phyloP scores from a whole-genome alignment of 495 filamentous ascomycete species.

The Podospora pseudoanserina region DNA sequence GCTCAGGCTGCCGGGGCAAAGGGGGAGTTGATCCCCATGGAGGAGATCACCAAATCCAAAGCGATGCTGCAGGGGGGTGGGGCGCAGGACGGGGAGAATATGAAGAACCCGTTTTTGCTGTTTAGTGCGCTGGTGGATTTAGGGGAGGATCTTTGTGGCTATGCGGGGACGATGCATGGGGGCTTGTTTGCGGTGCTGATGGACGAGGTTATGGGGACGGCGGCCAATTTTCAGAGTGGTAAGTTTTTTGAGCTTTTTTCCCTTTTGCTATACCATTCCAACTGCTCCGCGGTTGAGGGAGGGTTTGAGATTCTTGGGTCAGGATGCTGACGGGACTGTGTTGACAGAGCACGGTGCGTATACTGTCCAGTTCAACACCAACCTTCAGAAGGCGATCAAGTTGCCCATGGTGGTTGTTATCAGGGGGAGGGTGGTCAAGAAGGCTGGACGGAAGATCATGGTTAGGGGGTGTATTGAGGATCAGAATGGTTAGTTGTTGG shows the following conservation, averaged over 20 bases:
- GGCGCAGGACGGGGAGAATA: slow-evolving; percentile 18
- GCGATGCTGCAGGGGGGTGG: slow-evolving; percentile 21
- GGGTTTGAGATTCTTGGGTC: neutral
- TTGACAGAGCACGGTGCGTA: slow-evolving; percentile 17
- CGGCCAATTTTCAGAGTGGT: slow-evolving; percentile 20
- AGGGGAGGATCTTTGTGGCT: slow-evolving; percentile 24
- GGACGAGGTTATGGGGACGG: slow-evolving; percentile 28
- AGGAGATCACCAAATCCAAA: slow-evolving; percentile 12
- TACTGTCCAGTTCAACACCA: slow-evolving; percentile 24
- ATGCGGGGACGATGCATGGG: slow-evolving; percentile 21
- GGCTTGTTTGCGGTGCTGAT: slow-evolving; percentile 22
- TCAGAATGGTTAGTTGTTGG: neutral
- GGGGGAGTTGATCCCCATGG: neutral
- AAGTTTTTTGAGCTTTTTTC: neutral
- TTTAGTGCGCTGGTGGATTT: slow-evolving; percentile 27
- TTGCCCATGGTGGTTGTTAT: slow-evolving; percentile 22
- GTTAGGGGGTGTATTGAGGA: slow-evolving; percentile 27
- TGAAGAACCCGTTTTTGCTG: slow-evolving; percentile 23
- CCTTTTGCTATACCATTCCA: no score
- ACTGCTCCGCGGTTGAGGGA: neutral
- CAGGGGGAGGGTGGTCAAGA: slow-evolving; percentile 22
- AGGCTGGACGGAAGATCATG: slow-evolving; percentile 21
- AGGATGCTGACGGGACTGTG: neutral
- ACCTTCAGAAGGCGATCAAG: slow-evolving; percentile 17
- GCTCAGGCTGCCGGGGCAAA: neutral